Evolutionary conservation across 2,329 filamentous ascomycete genomes (phyloP), one percentile per base, ranked within the genome.

Genomic region (Exophiala phaeomuriformis): DNA sequence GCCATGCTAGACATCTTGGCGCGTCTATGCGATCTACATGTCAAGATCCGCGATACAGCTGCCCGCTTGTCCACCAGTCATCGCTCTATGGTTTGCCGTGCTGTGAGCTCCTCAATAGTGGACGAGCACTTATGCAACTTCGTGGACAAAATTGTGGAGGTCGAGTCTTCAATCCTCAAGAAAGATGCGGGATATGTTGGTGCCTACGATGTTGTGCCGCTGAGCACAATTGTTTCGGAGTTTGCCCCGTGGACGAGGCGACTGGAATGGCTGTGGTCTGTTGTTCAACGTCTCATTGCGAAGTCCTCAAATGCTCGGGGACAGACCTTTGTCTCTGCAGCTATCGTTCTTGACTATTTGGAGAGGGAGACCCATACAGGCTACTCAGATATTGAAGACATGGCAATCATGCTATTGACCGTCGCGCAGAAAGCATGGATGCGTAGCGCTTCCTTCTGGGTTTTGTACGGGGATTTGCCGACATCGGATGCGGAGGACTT

Each of bases 381-480:
- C 9, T 97, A 94, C 68, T 76, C 81, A 5, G 90, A 96, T 64
- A 82, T 98, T 51, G 88, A 91, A 66, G 80, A 83, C 53, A 84
- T 87, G 37, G 85, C 89, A 0, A 72, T 82, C 58, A 81, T 84
- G 54, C 73, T 97, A 35, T 79, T 88, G n/a, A 79, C 75, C 9
- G 75, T 88, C 27, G 90, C 90, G 0, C 91, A 98, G 71, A 86
- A 81, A 31, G 86, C 90, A 5, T 98, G 93, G 93, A 74, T 97
- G 65, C 87, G 89, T 68, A 90, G 95, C 66, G 77, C 94, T 7
- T 87, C 89, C 3, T 86, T 87, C 29, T 98, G 91, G 91, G 78
- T 97, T 5, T 71, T 97, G 9, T 94, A 95, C 67, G 93, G 93
- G 3, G 82, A 86, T 47, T 71, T 95, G 53, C 90, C 91, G 0